These are phyloP conservation scores for Phyllosticta citribraziliensis DNA, from an alignment of 2,329 filamentous ascomycete genomes.

Conservation along the genomic window DNA sequence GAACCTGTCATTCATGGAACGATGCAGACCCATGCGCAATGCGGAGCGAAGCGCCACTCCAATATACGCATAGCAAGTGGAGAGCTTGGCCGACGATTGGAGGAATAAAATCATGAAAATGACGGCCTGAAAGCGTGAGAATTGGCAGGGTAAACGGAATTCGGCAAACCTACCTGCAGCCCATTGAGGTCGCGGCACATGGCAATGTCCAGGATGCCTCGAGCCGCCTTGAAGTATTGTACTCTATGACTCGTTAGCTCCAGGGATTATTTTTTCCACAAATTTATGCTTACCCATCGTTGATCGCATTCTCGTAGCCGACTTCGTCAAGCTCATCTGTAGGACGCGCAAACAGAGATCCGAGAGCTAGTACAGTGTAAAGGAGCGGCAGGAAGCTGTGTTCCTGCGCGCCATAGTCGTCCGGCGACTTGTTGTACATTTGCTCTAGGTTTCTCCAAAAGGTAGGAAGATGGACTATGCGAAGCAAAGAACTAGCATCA, in stretches of 20 bases:
- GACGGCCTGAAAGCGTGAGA: constrained; percentile 24
- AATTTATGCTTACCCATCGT: constrained; percentile 31
- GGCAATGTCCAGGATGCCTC: constrained; percentile 42
- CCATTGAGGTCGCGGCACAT: constrained; percentile 42
- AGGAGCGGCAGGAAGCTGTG: constrained; percentile 39
- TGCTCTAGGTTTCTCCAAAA: constrained; percentile 71
- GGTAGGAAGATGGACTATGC: constrained; percentile 69
- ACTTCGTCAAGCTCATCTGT: constrained; percentile 28
- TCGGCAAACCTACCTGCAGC: constrained; percentile 24
- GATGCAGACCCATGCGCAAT: constrained; percentile 41
- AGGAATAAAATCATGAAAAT: constrained; percentile 46
- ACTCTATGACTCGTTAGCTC: constrained; percentile 23
- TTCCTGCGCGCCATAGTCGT: constrained; percentile 36
- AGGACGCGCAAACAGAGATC: constrained; percentile 36
- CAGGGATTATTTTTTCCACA: not conserved
- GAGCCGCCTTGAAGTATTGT: constrained; percentile 39
- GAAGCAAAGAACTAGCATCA: constrained; percentile 53
- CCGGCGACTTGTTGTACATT: constrained; percentile 58
- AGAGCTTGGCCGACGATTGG: constrained; percentile 42
- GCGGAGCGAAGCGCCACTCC: constrained; percentile 42
- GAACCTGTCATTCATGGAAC: constrained; percentile 37
- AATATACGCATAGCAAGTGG: constrained; percentile 44
- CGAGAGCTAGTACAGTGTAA: constrained; percentile 39
- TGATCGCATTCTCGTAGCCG: constrained; percentile 37
- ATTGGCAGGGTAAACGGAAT: not conserved